These are phyloP conservation scores for Lithocarpus polystachyus DNA, from an alignment of 306 rosid species.

Conservation along the genomic window DNA sequence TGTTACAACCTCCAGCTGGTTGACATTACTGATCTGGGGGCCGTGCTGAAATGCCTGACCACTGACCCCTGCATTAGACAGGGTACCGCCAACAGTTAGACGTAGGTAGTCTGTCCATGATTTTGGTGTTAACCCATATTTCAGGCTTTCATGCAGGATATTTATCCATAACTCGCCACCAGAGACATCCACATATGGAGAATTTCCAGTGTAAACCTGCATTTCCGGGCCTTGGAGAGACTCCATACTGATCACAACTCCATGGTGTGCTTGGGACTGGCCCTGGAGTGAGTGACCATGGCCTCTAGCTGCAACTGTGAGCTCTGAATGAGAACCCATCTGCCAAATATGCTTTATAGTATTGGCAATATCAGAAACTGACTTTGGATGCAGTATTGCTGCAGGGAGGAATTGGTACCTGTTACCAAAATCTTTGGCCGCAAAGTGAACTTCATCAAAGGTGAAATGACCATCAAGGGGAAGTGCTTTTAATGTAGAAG, in stretches of 20 bases:
- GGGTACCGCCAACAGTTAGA: conserved; percentile 94
- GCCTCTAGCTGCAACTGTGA: conserved; percentile 88
- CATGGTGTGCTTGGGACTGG: conserved; percentile 76
- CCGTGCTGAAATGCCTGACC: conserved; percentile 96
- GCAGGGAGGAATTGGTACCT: conserved; percentile 61
- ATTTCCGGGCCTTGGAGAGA: conserved; percentile 54
- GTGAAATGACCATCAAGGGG: conserved; percentile 62
- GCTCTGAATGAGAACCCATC: conserved; percentile 73
- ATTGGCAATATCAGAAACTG: conserved; percentile 71
- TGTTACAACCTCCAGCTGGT: conserved; percentile 89
- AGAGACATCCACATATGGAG: conserved; percentile 67
- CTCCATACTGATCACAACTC: conserved; percentile 87
- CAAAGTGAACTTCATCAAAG: conserved; percentile 56
- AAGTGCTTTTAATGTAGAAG: conserved; percentile 54
- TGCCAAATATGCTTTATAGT: conserved; percentile 68
- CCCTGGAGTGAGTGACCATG: conserved; percentile 98
- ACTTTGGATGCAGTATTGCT: conserved; percentile 74
- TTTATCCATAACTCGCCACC: conserved; percentile 96
- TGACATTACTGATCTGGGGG: conserved; percentile 96
- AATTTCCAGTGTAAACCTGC: conserved; percentile 46
- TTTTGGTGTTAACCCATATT: conserved; percentile 80
- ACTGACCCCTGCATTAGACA: conserved; percentile 92
- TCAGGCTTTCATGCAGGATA: conserved; percentile 77
- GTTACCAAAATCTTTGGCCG: conserved; percentile 84
- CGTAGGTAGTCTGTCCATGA: conserved; percentile 97